Percentiles rank a stretch among this genome's conserved stretches.
These are phyloP conservation scores for Incumbomyces delicatus DNA, from an alignment of 2,329 filamentous ascomycete species.

Conservation along the genomic window DNA sequence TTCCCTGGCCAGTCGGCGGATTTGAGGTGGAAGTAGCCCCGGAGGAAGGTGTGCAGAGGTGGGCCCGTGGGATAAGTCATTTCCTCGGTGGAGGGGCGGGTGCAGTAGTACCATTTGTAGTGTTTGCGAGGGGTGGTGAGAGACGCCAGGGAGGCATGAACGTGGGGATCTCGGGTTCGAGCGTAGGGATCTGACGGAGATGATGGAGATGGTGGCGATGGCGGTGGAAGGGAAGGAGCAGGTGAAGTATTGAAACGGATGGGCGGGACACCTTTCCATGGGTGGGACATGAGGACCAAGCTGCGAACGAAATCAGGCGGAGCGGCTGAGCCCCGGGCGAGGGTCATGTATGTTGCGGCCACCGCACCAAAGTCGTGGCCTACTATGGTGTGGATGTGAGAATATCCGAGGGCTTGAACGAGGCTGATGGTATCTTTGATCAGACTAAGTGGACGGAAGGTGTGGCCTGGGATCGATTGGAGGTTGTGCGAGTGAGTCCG, in stretches of 20 bases:
- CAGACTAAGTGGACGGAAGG: slow-evolving; percentile 48
- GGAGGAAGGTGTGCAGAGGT: slow-evolving; percentile 50
- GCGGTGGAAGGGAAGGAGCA: slow-evolving; percentile 27
- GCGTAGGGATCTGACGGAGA: slow-evolving; percentile 8
- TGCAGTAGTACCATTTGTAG: slow-evolving; percentile 54
- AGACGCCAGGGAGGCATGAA: slow-evolving; percentile 25
- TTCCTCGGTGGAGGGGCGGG: slow-evolving; percentile 26
- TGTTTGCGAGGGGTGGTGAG: slow-evolving; percentile 51
- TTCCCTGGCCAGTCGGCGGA: slow-evolving; percentile 51
- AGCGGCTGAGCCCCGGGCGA: slow-evolving; percentile 37
- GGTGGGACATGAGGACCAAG: slow-evolving; percentile 56
- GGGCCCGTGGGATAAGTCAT: slow-evolving; percentile 30
- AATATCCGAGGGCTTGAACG: slow-evolving; percentile 52
- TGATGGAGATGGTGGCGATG: not conserved
- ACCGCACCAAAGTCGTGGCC: slow-evolving; percentile 61
- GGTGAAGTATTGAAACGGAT: slow-evolving; percentile 40
- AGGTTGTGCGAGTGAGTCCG: slow-evolving; percentile 51
- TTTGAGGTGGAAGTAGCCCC: slow-evolving; percentile 61
- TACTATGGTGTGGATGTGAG: slow-evolving; percentile 47
- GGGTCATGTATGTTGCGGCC: slow-evolving; percentile 47
- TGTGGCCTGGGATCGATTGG: slow-evolving; percentile 15
- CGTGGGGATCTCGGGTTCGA: slow-evolving; percentile 11
- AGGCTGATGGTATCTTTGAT: slow-evolving; percentile 54
- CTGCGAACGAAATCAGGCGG: slow-evolving; percentile 53
- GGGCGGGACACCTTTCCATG: slow-evolving; percentile 45